Evolutionary conservation across 2,329 filamentous ascomycete genomes (phyloP), one percentile per base, ranked within the genome.

Genomic region (Neocatenulostroma microsporum): DNA sequence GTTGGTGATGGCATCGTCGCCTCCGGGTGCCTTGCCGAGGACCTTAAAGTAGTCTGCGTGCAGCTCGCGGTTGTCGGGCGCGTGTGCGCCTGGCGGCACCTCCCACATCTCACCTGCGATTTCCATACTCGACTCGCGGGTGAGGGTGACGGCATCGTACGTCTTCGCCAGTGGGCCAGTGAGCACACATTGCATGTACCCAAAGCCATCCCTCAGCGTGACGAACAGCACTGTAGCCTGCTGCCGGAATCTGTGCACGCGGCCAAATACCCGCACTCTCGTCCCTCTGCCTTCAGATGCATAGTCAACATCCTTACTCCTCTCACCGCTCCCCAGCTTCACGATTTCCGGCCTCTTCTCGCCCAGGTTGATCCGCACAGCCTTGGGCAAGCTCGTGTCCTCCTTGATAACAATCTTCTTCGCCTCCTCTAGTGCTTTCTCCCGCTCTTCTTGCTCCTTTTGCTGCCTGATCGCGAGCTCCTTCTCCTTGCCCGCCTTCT

Each of bases 1-100:
- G 74, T 87, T 94, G 71, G 86, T 91, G 58, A 94, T 87, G 55
- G 88, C 84, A 46, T 94, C 88, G 44, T 89, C 84, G 53, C 86
- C 88, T 45, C 85, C 83, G 25, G 86, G 83, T 26, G 88, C 85
- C 53, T 78, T 74, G 55, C 79, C 82, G 28, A 66, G 78, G 52
- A 94, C 76, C 59, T 77, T 74, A 71, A 82, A 95, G 70, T 80
- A 94, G 64, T 95, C 88, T 51, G 84, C 88, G 56, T 89, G 85
- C 33, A 95, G 72, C 64, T 95, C 88, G 47, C 89, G 84, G 71
- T 82, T 71, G 65, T 86, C 79, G 32, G 85, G 85, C 1, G 88
- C 88, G 41, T 81, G 78, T 45, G 82, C 77, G 37, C 84, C 84
- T 17, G 75, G 73, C 9, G 83, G 88, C 4, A 94, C 82, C 54